Conservation (phyloP, 768 basidiomycete genomes). For the Tricholoma sp. region DNA sequence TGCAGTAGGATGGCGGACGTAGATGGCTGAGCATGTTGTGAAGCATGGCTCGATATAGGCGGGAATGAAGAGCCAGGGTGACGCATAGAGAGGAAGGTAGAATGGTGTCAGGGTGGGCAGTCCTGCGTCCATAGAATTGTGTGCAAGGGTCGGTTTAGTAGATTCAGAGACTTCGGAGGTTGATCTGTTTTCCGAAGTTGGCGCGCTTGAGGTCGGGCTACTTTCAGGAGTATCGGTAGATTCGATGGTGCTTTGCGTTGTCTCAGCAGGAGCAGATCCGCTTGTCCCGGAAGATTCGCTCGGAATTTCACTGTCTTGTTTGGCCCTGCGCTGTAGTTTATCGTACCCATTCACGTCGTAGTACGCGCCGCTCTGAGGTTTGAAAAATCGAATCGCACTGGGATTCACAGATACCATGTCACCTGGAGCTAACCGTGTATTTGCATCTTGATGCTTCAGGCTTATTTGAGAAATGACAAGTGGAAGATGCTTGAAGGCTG, state of each 20-base stretch:
- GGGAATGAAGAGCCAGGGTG: conserved; percentile 92
- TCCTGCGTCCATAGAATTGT: conserved; percentile 5
- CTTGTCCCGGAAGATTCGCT: not conserved
- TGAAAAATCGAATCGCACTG: conserved; percentile 68
- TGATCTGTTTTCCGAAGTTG: not conserved
- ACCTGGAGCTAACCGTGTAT: conserved; percentile 86
- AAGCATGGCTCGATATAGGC: conserved; percentile 84
- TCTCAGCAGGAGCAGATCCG: not conserved
- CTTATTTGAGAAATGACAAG: conserved; percentile 1
- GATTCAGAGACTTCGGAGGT: conserved; percentile 1
- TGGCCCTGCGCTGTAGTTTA: conserved; percentile 1
- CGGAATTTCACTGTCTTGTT: not conserved
- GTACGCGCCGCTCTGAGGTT: conserved; percentile 27
- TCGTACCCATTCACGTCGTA: conserved; percentile 29
- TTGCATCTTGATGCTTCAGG: conserved; percentile 74
- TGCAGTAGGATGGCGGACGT: conserved; percentile 94
- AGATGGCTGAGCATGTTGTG: conserved; percentile 84
- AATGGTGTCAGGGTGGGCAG: conserved; percentile 58
- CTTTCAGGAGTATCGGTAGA: not conserved
- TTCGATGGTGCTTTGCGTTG: not conserved
- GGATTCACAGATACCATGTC: conserved; percentile 93
- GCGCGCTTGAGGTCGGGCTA: not conserved
- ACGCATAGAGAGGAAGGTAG: conserved; percentile 79
- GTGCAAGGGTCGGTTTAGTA: not conserved
- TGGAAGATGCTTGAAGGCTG: conserved; percentile 17